Conservation (phyloP, 2,329 filamentous ascomycete species). For the Tolypocladium cylindrosporum region DNA sequence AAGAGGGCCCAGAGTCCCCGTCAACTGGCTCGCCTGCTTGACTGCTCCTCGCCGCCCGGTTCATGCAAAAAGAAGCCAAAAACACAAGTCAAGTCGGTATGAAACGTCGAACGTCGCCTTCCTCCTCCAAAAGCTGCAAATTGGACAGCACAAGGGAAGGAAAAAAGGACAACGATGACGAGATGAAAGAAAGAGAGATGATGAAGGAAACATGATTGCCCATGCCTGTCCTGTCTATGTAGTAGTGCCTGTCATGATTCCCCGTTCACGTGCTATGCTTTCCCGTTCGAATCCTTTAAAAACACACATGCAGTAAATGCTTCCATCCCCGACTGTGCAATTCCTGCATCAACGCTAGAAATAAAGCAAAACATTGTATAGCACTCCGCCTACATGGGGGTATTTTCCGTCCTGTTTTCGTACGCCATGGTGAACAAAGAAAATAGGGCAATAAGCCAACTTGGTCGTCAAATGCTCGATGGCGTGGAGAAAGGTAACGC, state of each 20-base stretch:
- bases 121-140: neutral
- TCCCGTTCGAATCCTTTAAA: neutral
- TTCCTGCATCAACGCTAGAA: neutral
- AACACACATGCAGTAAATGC: slow-evolving; percentile 1
- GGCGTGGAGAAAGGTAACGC: neutral
- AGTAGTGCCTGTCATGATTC: neutral
- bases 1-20: neutral
- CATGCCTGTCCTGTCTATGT: neutral
- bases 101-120: neutral
- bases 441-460: neutral
- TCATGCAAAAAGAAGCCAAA: neutral
- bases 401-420: slow-evolving; percentile 4
- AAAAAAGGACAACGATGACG: neutral
- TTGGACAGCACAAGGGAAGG: neutral
- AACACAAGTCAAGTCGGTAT: neutral
- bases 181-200: neutral
- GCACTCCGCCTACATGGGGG: neutral
- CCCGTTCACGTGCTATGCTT: neutral
- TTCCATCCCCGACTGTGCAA: neutral
- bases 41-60: neutral
- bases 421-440: slow-evolving; percentile 1
- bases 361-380: neutral
- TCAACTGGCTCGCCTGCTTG: neutral
- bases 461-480: neutral
- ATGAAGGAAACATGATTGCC: slow-evolving; percentile 1